These are phyloP conservation scores for Dunaliella primolecta DNA, from an alignment of 139 green algal species.

Conservation along the genomic window DNA sequence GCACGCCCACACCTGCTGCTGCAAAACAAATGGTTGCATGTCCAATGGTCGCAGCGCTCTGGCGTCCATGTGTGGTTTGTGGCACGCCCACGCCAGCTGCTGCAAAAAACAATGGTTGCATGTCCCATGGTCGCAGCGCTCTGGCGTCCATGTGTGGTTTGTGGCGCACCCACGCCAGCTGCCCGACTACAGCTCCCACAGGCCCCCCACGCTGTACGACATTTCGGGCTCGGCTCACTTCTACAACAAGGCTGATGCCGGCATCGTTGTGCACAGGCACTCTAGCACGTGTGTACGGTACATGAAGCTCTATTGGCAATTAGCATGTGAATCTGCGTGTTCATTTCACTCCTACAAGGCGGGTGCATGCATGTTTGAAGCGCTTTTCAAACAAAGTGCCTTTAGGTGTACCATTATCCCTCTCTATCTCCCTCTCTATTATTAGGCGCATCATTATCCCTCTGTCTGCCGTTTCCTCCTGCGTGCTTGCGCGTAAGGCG, in stretches of 20 bases:
- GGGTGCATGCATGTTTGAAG: no score
- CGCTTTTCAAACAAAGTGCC: no score
- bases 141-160: constrained; percentile 95
- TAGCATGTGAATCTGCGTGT: no score
- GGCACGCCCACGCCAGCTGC: not conserved
- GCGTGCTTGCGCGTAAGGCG: no score
- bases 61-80: constrained; percentile 77
- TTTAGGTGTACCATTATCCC: no score
- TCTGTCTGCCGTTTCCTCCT: no score
- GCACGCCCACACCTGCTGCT: not conserved
- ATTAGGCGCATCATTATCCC: no score
- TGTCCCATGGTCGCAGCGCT: constrained; percentile 53
- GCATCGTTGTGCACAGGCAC: constrained; percentile 86
- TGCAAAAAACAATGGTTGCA: no score
- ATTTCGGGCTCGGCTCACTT: constrained; percentile 93
- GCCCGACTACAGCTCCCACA: constrained; percentile 55
- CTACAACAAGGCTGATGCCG: constrained; percentile 96
- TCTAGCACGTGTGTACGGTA: not conserved
- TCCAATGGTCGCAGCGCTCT: constrained; percentile 61
- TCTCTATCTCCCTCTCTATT: no score
- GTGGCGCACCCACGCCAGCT: constrained; percentile 91
- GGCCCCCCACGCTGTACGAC: constrained; percentile 89
- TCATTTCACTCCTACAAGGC: no score
- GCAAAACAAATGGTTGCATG: no score
- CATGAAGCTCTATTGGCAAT: not conserved